Evolutionary conservation across 495 filamentous ascomycete genomes (phyloP), one percentile per base, ranked within the genome.

Genomic region (Penicillium maclennaniae): DNA sequence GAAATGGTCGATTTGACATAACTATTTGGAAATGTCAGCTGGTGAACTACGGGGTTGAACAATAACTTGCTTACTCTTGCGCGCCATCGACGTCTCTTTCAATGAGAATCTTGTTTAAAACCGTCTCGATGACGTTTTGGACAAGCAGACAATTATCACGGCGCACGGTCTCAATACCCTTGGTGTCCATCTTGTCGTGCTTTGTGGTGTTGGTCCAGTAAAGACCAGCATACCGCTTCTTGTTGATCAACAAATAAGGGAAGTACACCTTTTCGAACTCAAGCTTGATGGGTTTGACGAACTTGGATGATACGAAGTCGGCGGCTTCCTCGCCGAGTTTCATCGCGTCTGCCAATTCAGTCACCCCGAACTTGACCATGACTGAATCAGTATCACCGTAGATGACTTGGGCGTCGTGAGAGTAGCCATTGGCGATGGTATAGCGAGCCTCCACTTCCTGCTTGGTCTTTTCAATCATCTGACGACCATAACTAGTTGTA

Each of bases 251-350:
- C 28, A 99, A 79, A 67, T 99, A 99, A 1, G 93, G 93, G 65
- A 88, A 99, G 69, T 99, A 99, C 2, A 99, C 93, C 70, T 99
- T 99, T 65, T 99, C 93, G 74, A 99, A 99, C 66, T 99, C 93
- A 16, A 99, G 81, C 73, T 97, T 99, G 76, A 99, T 99, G 6
- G 93, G 93, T 58, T 87, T 91, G 68, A 91, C 74, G 70, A 98
- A 98, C 65, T 96, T 96, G 20, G 80, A 76, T 0, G 92, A 97
- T 6, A 99, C 93, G 57, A 69, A 93, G 23, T 83, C 77, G 4
- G 93, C 86, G 2, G 93, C 93, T 64, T 99, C 91, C 63, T 95
- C 77, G 5, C 93, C 93, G 27, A 97, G 81, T 66, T 92, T 91
- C 95, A 99, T 97, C 19, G 91, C 85, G 23, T 90, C 85, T 10